Evolutionary conservation across 164 flowering plant genomes (phyloP).

Genomic region (Dillenia turbinata): DNA sequence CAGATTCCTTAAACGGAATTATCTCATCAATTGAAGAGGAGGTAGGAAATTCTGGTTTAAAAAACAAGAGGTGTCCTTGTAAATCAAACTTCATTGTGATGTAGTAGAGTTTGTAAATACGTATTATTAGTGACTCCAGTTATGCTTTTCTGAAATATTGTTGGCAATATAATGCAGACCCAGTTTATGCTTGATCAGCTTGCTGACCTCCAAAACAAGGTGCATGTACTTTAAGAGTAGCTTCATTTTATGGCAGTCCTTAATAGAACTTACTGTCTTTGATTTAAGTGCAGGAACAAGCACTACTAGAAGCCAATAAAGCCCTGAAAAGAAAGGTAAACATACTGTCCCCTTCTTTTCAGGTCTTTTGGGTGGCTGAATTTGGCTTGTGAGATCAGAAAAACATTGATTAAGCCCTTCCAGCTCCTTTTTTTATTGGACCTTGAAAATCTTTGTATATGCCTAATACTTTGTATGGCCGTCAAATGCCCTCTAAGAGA

Average conservation of each 20-base stretch:
- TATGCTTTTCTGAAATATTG: too few relatives aligned
- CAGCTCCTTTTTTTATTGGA: too few relatives aligned
- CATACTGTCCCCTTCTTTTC: background rate
- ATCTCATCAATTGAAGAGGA: too few relatives aligned
- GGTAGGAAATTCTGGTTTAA: too few relatives aligned
- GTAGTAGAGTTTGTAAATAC: too few relatives aligned
- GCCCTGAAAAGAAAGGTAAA: constrained; percentile 23
- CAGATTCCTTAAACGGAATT: too few relatives aligned
- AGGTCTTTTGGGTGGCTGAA: background rate
- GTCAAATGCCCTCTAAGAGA: too few relatives aligned
- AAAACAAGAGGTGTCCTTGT: too few relatives aligned
- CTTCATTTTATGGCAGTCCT: background rate
- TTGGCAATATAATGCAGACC: constrained; percentile 24
- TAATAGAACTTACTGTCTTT: background rate
- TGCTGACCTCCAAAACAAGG: constrained; percentile 39
- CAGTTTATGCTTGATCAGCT: constrained; percentile 39
- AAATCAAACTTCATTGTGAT: too few relatives aligned
- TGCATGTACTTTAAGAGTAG: constrained; percentile 1
- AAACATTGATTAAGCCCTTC: too few relatives aligned
- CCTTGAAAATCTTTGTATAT: background rate
- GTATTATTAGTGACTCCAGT: too few relatives aligned
- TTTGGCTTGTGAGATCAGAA: background rate
- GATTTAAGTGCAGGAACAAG: constrained; percentile 18
- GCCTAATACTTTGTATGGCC: background rate
- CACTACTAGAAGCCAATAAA: constrained; percentile 22